phyloP scores from a whole-genome alignment of 2,329 filamentous ascomycete species.

The Talaromyces sp. region DNA sequence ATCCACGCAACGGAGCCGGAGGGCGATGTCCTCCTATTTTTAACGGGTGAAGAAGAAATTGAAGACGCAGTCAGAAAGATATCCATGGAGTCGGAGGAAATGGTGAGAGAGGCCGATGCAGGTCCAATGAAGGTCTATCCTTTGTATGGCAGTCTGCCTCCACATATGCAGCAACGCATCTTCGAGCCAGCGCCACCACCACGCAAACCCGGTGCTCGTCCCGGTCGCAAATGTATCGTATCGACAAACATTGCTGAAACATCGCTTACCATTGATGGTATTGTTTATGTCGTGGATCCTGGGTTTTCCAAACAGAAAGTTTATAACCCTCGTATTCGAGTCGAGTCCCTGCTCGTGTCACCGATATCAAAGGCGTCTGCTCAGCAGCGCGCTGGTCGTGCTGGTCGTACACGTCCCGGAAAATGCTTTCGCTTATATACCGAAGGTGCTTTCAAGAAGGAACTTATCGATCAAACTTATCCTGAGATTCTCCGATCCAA shows the following conservation, averaged over 20 bases:
- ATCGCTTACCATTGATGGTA: constrained; percentile 94
- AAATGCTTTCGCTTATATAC: constrained; percentile 98
- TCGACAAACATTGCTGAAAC: constrained; percentile 99
- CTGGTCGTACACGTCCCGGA: constrained; percentile 94
- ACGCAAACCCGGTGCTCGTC: constrained; percentile 66
- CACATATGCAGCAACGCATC: constrained; percentile 88
- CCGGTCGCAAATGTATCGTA: constrained; percentile 90
- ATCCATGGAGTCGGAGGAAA: constrained; percentile 80
- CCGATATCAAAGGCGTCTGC: constrained; percentile 97
- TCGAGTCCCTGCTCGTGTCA: constrained; percentile 94
- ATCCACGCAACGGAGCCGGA: constrained; percentile 91
- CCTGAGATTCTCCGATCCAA: constrained; percentile 95
- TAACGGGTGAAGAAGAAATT: constrained; percentile 98
- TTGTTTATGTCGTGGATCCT: constrained; percentile 98
- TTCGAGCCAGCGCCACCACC: constrained; percentile 82
- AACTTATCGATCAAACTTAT: constrained; percentile 94
- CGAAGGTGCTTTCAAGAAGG: constrained; percentile 92
- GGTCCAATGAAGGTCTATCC: constrained; percentile 88
- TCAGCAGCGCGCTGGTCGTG: constrained; percentile 96
- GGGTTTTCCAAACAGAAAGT: constrained; percentile 99
- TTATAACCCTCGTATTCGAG: constrained; percentile 93
- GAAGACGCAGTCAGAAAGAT: constrained; percentile 95
- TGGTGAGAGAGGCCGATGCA: constrained; percentile 83
- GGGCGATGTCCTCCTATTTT: constrained; percentile 87
- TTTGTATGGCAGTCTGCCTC: constrained; percentile 88